Evolutionary conservation across 2,329 filamentous ascomycete genomes (phyloP).

Genomic region (Didymella lethalis): DNA sequence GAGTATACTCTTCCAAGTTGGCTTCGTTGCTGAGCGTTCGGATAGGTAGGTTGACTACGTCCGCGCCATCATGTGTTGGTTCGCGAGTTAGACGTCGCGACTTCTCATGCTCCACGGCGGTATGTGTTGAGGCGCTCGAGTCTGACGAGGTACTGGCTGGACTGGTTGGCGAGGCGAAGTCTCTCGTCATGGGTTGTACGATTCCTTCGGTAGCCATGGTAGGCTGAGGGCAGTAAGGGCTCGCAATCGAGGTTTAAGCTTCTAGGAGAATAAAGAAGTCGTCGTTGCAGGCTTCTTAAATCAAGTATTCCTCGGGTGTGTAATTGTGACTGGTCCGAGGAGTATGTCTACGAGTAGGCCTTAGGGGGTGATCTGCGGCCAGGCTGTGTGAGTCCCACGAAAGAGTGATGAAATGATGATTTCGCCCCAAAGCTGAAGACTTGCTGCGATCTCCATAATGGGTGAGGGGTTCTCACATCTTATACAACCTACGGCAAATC

Average conservation of each 20-base stretch:
- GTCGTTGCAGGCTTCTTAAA: neutral
- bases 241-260: neutral
- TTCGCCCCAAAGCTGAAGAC: constrained; percentile 5
- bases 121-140: constrained; percentile 28
- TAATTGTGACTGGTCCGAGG: neutral
- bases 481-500: constrained; percentile 14
- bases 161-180: constrained; percentile 23
- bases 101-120: constrained; percentile 26
- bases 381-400: neutral
- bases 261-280: neutral
- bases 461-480: constrained; percentile 2
- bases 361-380: neutral
- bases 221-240: neutral
- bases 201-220: constrained; percentile 31
- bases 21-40: constrained; percentile 67
- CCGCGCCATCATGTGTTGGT: constrained; percentile 43
- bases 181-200: constrained; percentile 20
- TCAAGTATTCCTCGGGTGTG: neutral
- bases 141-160: constrained; percentile 14
- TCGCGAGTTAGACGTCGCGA: constrained; percentile 29
- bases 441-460: constrained; percentile 12
- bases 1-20: constrained; percentile 69
- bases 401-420: constrained; percentile 11
- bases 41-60: constrained; percentile 68
- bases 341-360: neutral